Percentiles rank a stretch among this genome's conserved stretches.
These are phyloP conservation scores for Starmera quercuum DNA, from an alignment of 805 yeast genomes.

Conservation along the genomic window DNA sequence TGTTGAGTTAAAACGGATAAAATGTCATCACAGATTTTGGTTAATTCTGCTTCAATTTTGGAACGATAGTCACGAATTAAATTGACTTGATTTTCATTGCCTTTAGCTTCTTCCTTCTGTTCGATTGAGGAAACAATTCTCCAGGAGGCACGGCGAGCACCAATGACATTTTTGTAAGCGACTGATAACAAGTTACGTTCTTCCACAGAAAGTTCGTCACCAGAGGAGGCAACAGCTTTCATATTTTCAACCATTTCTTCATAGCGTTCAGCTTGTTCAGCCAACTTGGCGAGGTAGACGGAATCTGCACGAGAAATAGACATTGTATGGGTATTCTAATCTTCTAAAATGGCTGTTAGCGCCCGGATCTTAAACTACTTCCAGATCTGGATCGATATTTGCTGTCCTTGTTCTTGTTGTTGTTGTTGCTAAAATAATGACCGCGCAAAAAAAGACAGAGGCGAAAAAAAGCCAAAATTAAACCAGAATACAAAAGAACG, in stretches of 20 bases:
- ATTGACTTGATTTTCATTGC: slow-evolving; percentile 82
- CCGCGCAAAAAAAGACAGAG: too few species aligned
- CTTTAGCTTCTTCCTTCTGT: slow-evolving; percentile 96
- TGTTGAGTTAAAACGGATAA: slow-evolving; percentile 80
- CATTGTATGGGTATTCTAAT: slow-evolving; percentile 36
- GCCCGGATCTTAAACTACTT: too few species aligned
- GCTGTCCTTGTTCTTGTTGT: too few species aligned
- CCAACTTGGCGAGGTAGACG: slow-evolving; percentile 95
- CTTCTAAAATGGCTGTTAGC: too few species aligned
- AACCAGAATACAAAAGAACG: too few species aligned
- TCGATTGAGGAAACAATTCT: slow-evolving; percentile 97
- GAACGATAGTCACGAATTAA: slow-evolving; percentile 92
- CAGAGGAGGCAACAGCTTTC: slow-evolving; percentile 95
- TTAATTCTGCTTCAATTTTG: slow-evolving; percentile 87
- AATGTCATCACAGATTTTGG: slow-evolving; percentile 91
- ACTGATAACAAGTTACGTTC: slow-evolving; percentile 96
- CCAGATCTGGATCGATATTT: too few species aligned
- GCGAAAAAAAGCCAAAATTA: too few species aligned
- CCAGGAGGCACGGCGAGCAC: slow-evolving; percentile 99
- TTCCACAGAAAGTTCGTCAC: slow-evolving; percentile 93
- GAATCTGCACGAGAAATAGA: slow-evolving; percentile 93
- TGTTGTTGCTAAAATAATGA: too few species aligned
- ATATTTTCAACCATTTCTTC: slow-evolving; percentile 99
- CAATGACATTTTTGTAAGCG: slow-evolving; percentile 97
- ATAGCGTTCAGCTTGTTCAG: slow-evolving; percentile 99